A percentile compares a stretch with the other conserved stretches of the same genome.
These are phyloP conservation scores for Vigna nakashimae DNA, from an alignment of 306 rosid species.

Conservation along the genomic window DNA sequence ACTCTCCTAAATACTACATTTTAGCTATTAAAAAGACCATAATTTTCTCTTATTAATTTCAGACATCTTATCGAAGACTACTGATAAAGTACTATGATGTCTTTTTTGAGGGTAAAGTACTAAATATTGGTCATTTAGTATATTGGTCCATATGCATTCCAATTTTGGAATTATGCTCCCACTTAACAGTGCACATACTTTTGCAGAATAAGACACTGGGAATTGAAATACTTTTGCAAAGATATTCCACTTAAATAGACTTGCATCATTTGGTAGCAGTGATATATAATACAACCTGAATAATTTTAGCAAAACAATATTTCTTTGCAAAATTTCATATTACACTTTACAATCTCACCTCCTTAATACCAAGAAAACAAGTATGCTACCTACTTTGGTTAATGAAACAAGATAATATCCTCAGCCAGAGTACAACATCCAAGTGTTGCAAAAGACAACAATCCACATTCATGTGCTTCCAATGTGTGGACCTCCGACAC, in stretches of 20 bases:
- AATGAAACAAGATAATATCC: slow-evolving; percentile 24
- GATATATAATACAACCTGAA: not conserved
- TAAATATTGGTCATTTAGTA: not conserved
- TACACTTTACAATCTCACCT: slow-evolving; percentile 31
- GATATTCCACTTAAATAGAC: slow-evolving; percentile 17
- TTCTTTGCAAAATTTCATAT: slow-evolving; percentile 39
- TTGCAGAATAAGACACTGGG: slow-evolving; percentile 59
- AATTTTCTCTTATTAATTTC: too few relatives aligned
- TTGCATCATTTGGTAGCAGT: slow-evolving; percentile 8
- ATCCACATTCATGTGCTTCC: slow-evolving; percentile 9
- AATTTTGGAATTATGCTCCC: too few relatives aligned
- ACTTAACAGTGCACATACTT: not conserved
- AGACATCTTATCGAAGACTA: not conserved
- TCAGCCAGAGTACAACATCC: slow-evolving; percentile 12
- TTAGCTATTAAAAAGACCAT: not conserved
- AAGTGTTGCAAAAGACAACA: slow-evolving; percentile 36
- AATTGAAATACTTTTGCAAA: slow-evolving; percentile 49
- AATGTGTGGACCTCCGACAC: not conserved
- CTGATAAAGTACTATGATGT: not conserved
- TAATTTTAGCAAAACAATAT: slow-evolving; percentile 28
- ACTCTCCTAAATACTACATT: not conserved
- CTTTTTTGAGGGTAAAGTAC: not conserved
- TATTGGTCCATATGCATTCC: slow-evolving; percentile 1
- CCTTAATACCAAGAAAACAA: slow-evolving; percentile 24
- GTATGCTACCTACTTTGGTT: slow-evolving; percentile 23